Conservation (phyloP, 257 asterid species). For the Knoxia roxburghii region DNA sequence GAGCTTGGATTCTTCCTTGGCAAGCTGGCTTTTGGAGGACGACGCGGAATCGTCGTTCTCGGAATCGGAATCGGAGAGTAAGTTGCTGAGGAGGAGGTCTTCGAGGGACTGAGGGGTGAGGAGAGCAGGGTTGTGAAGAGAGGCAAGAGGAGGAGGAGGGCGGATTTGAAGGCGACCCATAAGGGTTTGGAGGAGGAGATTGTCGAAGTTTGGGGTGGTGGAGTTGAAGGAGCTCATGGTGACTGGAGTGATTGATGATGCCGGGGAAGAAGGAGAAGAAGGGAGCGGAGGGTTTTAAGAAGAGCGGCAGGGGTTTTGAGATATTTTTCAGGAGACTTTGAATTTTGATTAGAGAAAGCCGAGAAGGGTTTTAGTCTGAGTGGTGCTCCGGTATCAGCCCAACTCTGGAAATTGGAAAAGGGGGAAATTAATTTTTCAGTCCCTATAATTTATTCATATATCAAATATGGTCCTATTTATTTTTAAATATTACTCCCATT, state of each 20-base stretch:
- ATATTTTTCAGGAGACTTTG: not conserved
- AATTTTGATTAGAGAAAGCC: no score
- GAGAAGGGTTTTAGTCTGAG: not conserved
- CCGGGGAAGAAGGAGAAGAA: not conserved
- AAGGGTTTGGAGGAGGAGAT: slow-evolving; percentile 76
- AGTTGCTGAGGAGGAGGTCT: slow-evolving; percentile 68
- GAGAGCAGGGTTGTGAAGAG: slow-evolving; percentile 30
- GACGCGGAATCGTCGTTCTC: slow-evolving; percentile 30
- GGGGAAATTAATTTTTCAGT: no score
- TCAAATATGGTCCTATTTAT: no score
- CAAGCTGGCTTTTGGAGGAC: slow-evolving; percentile 62
- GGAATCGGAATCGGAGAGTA: slow-evolving; percentile 45
- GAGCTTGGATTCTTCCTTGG: slow-evolving; percentile 77
- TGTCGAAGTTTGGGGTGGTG: slow-evolving; percentile 71
- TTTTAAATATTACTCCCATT: no score
- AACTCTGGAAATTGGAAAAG: no score
- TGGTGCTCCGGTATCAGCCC: not conserved
- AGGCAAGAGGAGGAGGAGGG: slow-evolving; percentile 31
- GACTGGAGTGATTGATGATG: slow-evolving; percentile 12
- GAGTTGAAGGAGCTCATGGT: slow-evolving; percentile 39
- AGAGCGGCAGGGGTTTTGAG: not conserved
- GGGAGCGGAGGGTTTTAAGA: not conserved
- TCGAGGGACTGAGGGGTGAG: slow-evolving; percentile 54
- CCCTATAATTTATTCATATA: no score
- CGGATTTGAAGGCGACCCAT: slow-evolving; percentile 75